Percentiles rank a stretch among this genome's conserved stretches.
Evolutionary conservation across 2,329 filamentous ascomycete genomes (phyloP).

Genomic region (Magnaporthiopsis incrustans): DNA sequence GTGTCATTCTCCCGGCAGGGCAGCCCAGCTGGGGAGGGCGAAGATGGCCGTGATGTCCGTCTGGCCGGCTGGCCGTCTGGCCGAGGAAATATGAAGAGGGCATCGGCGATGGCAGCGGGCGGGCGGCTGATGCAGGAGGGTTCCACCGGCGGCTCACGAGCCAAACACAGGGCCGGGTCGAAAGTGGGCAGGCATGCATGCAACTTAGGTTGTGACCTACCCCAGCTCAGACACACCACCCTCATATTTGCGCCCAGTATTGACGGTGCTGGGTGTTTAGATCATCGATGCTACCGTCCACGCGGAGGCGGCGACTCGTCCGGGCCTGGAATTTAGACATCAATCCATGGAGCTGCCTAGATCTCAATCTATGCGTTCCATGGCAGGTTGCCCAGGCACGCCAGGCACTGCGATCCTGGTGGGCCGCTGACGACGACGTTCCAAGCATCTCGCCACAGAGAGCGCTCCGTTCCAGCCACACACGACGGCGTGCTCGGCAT

Average conservation of each 20-base stretch:
- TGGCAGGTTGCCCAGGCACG: not conserved
- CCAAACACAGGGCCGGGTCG: not conserved
- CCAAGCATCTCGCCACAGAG: not conserved
- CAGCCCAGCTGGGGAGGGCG: too few relatives aligned
- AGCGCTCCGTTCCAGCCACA: not conserved
- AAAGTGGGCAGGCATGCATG: not conserved
- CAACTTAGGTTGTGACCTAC: not conserved
- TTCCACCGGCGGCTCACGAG: not conserved
- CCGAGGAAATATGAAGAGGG: too few relatives aligned
- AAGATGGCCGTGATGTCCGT: too few relatives aligned
- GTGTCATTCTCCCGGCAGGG: not conserved
- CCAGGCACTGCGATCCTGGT: not conserved
- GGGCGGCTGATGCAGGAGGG: not conserved
- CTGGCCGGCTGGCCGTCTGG: too few relatives aligned
- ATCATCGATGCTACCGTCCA: not conserved
- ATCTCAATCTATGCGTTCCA: not conserved
- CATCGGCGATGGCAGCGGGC: too few relatives aligned
- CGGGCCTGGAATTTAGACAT: not conserved
- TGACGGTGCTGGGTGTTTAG: not conserved
- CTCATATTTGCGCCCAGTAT: not conserved
- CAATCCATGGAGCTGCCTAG: not conserved
- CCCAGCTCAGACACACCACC: not conserved
- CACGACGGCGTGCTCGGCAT: not conserved
- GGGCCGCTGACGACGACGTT: not conserved
- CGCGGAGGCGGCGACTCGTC: not conserved